Evolutionary conservation across 805 yeast species (phyloP).

Genomic region (Kazachstania bromeliacearum): DNA sequence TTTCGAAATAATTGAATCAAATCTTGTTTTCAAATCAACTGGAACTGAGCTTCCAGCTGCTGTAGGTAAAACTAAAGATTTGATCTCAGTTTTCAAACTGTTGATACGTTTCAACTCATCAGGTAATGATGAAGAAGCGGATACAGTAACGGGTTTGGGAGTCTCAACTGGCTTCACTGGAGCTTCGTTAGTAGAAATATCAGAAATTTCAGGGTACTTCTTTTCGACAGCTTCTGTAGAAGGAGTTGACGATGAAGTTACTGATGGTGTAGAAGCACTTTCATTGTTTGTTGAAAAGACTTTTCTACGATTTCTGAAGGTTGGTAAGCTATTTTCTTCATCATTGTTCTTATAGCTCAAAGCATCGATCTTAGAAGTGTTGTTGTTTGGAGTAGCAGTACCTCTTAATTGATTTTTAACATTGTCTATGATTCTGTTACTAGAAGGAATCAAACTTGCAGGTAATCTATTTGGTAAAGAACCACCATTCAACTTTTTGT

Average conservation of each 20-base stretch:
- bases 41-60: constrained; percentile 26
- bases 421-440: constrained; percentile 61
- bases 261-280: constrained; percentile 3
- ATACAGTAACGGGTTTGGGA: neutral
- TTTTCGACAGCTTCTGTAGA: neutral
- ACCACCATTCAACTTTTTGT: constrained; percentile 79
- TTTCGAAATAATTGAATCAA: constrained; percentile 55
- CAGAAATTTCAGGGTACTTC: constrained; percentile 1
- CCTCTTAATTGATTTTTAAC: constrained; percentile 47
- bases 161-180: neutral
- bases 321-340: constrained; percentile 59
- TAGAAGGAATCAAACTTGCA: constrained; percentile 83
- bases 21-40: constrained; percentile 41
- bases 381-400: constrained; percentile 5
- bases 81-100: constrained; percentile 51
- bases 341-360: constrained; percentile 69
- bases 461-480: constrained; percentile 79
- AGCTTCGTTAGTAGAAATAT: neutral
- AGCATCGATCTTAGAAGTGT: constrained; percentile 21
- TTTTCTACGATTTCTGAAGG: constrained; percentile 43
- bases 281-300: constrained; percentile 6
- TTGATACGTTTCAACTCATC: constrained; percentile 50
- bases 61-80: constrained; percentile 29
- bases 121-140: constrained; percentile 7
- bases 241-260: neutral